Percentiles rank a stretch among this genome's conserved stretches.
These are phyloP conservation scores for Ascochyta clinopodiicola DNA, from an alignment of 2,329 filamentous ascomycete species.

Conservation along the genomic window DNA sequence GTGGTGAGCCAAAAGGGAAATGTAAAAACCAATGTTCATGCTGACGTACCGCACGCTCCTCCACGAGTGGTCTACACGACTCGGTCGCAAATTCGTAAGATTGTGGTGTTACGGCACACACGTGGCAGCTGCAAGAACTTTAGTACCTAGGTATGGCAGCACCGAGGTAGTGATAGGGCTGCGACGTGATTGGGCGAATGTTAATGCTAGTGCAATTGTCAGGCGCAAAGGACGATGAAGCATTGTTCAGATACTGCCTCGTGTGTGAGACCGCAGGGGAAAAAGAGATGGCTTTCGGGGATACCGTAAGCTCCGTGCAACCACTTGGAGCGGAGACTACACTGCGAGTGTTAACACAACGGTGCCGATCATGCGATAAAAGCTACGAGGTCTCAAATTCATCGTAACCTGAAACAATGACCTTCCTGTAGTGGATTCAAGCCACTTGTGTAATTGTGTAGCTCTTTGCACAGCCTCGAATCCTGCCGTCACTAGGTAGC, in stretches of 20 bases:
- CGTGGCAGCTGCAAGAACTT: constrained; percentile 42
- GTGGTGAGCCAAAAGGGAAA: neutral
- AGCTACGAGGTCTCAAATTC: neutral
- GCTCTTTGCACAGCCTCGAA: constrained; percentile 12
- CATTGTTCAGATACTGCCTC: neutral
- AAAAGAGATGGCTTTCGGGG: neutral
- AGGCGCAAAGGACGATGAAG: constrained; percentile 10
- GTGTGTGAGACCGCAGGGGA: constrained; percentile 8
- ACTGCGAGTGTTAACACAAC: neutral
- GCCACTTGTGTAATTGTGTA: constrained; percentile 7
- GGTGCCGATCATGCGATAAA: neutral
- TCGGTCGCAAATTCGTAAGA: neutral
- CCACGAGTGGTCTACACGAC: neutral
- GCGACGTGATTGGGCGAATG: constrained; percentile 33
- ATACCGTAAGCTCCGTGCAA: neutral
- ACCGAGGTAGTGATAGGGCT: constrained; percentile 42
- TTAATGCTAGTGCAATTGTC: constrained; percentile 3
- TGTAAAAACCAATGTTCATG: neutral
- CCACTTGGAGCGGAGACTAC: neutral
- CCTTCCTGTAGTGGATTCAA: constrained; percentile 3
- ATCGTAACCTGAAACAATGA: constrained; percentile 13
- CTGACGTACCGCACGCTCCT: neutral
- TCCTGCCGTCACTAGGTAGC: constrained; percentile 1
- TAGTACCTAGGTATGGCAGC: constrained; percentile 14
- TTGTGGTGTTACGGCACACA: constrained; percentile 26